Evolutionary conservation across 2,329 filamentous ascomycete genomes (phyloP), one percentile per base, ranked within the genome.

Genomic region (Diaporthe citriasiana): DNA sequence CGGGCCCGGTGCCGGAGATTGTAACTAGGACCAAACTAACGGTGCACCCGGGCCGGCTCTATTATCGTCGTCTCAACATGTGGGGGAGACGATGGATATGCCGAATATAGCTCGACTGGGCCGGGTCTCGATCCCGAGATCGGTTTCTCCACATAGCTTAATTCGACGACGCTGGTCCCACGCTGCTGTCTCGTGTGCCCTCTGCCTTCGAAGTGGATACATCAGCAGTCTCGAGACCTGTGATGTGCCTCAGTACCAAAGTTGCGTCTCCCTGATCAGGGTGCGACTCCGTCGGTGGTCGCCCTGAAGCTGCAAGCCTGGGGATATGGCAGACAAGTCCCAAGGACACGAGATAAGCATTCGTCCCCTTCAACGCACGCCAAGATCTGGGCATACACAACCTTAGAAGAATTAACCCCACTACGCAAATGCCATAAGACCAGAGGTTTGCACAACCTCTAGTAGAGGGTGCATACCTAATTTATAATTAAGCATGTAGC

Each of bases 81-180:
- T 68, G 63, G 63, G 63, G 63, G 51, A 53, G 33, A 27, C n/a
- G 30, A 50, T 13, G 45, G 42, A 38, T 35, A 50, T 13, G 12
- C 42, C 60, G 19, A 35, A 13, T 17, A 15, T 7, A 38, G 25
- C 30, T 30, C n/a, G 59, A 65, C 59, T 38, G 33, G 53, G 47
- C 33, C 30, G 19, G 47, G n/a, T 27, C 12, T 22, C n/a, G 25
- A 47, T 22, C 47, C 66, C 66, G 66, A 70, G 38, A 57, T 57
- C 66, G 51, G 66, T 57, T 53, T 53, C 66, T 70, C 66, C 66
- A 57, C 38, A 56, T 56, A 70, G 66, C 66, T 70, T 70, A 70
- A 45, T 70, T 70, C 66, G 66, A 70, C 66, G 66, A 57, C 66
- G 30, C 40, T 63, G 25, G n/a, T 45, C 33, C n/a, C 55, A 25